Evolutionary conservation across 2,329 filamentous ascomycete species (phyloP).

Genomic region (Hawksworthiomyces lignivorus): DNA sequence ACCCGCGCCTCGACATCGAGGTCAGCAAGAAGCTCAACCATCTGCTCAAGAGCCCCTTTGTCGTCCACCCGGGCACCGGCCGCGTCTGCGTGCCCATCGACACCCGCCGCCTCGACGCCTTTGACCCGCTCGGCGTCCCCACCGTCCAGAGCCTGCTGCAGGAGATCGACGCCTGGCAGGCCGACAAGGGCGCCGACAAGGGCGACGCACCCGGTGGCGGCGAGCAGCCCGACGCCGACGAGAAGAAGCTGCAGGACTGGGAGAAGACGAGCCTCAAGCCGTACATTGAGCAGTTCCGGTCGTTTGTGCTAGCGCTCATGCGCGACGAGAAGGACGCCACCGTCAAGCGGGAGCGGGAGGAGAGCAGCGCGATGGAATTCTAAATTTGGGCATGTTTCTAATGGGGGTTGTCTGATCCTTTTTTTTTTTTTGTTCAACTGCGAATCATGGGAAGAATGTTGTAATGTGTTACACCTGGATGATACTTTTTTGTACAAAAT

Average conservation of each 20-base stretch:
- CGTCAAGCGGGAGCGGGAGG: conserved; percentile 50
- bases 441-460: neutral
- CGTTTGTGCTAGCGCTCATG: conserved; percentile 70
- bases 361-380: conserved; percentile 45
- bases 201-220: conserved; percentile 28
- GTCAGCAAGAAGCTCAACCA: conserved; percentile 98
- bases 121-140: conserved; percentile 82
- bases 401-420: neutral
- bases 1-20: conserved; percentile 91
- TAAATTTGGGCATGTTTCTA: conserved; percentile 18
- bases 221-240: neutral
- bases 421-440: neutral
- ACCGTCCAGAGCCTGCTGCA: conserved; percentile 73
- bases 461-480: too few relatives aligned
- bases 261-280: conserved; percentile 95
- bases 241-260: conserved; percentile 64
- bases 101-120: conserved; percentile 61
- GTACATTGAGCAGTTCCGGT: conserved; percentile 82
- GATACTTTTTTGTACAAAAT: neutral
- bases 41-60: conserved; percentile 93
- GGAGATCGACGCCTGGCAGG: conserved; percentile 80
- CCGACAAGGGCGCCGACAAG: conserved; percentile 26
- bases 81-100: conserved; percentile 95
- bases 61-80: conserved; percentile 90
- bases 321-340: conserved; percentile 60